Evolutionary conservation across 768 basidiomycete species (phyloP).

Genomic region (Tricholoma matsutake): DNA sequence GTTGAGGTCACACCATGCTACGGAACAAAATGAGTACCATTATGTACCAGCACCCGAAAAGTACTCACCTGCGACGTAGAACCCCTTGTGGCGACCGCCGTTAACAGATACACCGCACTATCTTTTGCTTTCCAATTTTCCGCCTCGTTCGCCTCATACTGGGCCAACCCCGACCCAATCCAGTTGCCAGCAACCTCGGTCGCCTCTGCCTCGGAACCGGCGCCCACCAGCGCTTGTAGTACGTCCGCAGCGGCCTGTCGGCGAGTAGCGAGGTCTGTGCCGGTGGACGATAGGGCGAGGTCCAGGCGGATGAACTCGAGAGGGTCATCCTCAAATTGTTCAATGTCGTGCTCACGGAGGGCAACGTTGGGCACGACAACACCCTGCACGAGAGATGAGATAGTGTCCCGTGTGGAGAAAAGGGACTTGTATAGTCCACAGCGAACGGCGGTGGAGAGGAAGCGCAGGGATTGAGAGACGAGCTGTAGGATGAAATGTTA

Average conservation of each 20-base stretch:
- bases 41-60: constrained; percentile 5
- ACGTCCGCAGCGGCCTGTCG: constrained; percentile 94
- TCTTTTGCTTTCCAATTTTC: constrained; percentile 90
- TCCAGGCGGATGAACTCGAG: constrained; percentile 92
- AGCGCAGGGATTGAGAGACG: constrained; percentile 86
- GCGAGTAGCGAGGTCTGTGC: constrained; percentile 76
- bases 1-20: constrained; percentile 93
- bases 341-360: constrained; percentile 84
- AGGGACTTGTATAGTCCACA: constrained; percentile 78
- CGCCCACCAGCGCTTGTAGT: constrained; percentile 83
- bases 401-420: constrained; percentile 79
- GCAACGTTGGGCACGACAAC: constrained; percentile 94
- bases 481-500: constrained; percentile 42
- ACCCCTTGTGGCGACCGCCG: constrained; percentile 89
- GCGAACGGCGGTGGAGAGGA: constrained; percentile 90
- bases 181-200: constrained; percentile 86
- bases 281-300: constrained; percentile 59
- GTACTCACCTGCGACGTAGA: constrained; percentile 72
- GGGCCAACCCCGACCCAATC: constrained; percentile 69
- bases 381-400: constrained; percentile 79
- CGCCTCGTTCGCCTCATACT: constrained; percentile 60
- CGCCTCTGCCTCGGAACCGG: constrained; percentile 79
- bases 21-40: not conserved
- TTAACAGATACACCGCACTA: constrained; percentile 87
- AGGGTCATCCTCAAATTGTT: constrained; percentile 97